Evolutionary conservation across 116 monocot species (phyloP), one percentile per base, ranked within the genome.

Genomic region (Papilionanthe hybrid): DNA sequence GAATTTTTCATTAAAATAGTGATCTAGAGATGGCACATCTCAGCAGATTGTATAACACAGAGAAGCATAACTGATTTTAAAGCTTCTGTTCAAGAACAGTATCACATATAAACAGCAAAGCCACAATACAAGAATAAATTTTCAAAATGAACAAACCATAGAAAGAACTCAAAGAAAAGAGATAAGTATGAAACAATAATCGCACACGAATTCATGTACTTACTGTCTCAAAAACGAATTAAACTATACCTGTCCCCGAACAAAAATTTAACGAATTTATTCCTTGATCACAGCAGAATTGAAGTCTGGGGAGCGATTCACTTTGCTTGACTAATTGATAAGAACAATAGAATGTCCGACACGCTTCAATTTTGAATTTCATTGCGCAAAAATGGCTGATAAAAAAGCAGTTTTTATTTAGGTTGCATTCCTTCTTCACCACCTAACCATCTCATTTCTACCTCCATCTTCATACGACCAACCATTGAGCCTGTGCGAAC

Each of bases 21-120:
- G 63, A 22, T 63, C 63, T 23, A 25, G 63, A 8, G 63, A 63
- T 22, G 1, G 23, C 63, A 63, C 25, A 23, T 63, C 25, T 22
- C 63, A 22, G 63, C n/a, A 63, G 25, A 23, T 63, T 23, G 7
- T 63, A 23, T 63, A 63, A 22, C 63, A 63, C 2, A 63, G 25
- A 63, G n/a, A 23, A 63, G 8, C 3, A 63, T 63, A 9, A 9
- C 5, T 63, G 23, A 22, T 63, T 25, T 25, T 22, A 63, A 22
- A 23, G 63, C 8, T 22, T 25, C 63, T 25, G 23, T 7, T 25
- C n/a, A 63, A 63, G 22, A 63, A 63, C 23, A 8, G n/a, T 63
- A 25, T 63, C 63, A 63, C 63, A 63, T 63, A 63, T 63, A 63
- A 63, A 63, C 63, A 63, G 9, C 60, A 60, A 60, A 63, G 22